Conservation (phyloP, 345 rosid species). For the Toxicodendron radicans region DNA sequence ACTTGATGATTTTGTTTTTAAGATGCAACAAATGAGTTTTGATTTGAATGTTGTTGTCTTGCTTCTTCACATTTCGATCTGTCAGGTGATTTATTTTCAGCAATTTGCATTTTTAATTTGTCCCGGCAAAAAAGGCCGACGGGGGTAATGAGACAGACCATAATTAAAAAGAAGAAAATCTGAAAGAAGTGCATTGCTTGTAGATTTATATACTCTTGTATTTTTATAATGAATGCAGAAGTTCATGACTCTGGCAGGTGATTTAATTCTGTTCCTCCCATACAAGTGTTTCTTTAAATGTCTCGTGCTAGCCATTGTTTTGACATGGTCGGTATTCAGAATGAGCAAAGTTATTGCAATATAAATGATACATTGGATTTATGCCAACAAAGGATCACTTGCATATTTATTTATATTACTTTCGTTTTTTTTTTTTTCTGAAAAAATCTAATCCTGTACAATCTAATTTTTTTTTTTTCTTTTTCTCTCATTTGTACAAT, state of each 20-base stretch:
- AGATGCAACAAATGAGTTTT: not conserved
- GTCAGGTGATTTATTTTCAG: not conserved
- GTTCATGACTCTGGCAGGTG: too few relatives aligned
- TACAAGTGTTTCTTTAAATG: too few relatives aligned
- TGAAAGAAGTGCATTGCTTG: too few relatives aligned
- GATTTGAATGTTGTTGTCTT: not conserved
- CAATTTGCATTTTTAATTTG: not conserved
- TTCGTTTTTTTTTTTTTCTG: too few relatives aligned
- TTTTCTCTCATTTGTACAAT: conserved; percentile 3
- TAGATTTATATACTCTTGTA: too few relatives aligned
- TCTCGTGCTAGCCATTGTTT: not conserved
- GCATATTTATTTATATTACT: not conserved
- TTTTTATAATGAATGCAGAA: too few relatives aligned
- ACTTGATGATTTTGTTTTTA: not conserved
- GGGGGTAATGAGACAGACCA: too few relatives aligned
- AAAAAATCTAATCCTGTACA: not conserved
- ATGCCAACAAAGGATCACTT: not conserved
- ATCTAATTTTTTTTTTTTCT: not conserved
- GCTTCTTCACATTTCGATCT: too few relatives aligned
- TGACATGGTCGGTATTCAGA: not conserved
- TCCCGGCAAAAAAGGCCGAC: too few relatives aligned
- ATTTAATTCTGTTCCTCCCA: too few relatives aligned
- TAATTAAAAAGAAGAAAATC: too few relatives aligned
- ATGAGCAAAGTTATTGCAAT: not conserved
- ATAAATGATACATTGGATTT: not conserved